Evolutionary conservation across 192 early-diverging fungal genomes (phyloP), one percentile per base, ranked within the genome.

Genomic region (Geranomyces michiganensis): DNA sequence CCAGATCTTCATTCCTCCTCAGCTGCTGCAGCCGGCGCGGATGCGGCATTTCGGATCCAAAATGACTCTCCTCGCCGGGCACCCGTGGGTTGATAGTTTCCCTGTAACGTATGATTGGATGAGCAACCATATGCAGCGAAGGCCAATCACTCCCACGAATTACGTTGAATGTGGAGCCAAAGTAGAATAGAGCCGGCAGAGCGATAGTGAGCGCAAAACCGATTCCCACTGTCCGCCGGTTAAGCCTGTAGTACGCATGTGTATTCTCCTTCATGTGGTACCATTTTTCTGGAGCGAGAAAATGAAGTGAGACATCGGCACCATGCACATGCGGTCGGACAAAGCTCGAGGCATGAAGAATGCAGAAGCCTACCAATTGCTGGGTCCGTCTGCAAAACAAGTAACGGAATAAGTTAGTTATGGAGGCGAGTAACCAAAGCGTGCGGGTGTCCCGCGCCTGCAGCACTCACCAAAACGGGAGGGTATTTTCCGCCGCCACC

Each of bases 251-350:
- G 77, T 78, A 73, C 3, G 65, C 62, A 59, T 70, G 53, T 22
- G 77, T 76, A 72, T 79, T 79, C 51, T 81, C 80, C 71, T 78
- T 74, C 80, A 81, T 81, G 61, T 76, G 69, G 72, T 76, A 78
- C 80, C 80, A 81, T 73, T 81, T 81, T 70, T 81, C 80, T 78
- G 68, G 0, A 24, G 31, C 27, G 26, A 10, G 31, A 21, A n/a
- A 56, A 30, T 30, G 29, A 1, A 19, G 19, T 15, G 19, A 12
- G 55, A 8, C 12, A 19, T 56, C 22, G 19, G 55, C 36, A 41
- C 36, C 36, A 41, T 10, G 10, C 10, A n/a, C 36, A 41, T 41
- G 36, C 36, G n/a, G n/a, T n/a, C n/a, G n/a, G n/a, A n/a, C n/a
- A n/a, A n/a, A n/a, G n/a, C n/a, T n/a, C n/a, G n/a, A n/a, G n/a